These are phyloP conservation scores for Debaryomyces udenii DNA, from an alignment of 1,139 yeast species.

Conservation along the genomic window DNA sequence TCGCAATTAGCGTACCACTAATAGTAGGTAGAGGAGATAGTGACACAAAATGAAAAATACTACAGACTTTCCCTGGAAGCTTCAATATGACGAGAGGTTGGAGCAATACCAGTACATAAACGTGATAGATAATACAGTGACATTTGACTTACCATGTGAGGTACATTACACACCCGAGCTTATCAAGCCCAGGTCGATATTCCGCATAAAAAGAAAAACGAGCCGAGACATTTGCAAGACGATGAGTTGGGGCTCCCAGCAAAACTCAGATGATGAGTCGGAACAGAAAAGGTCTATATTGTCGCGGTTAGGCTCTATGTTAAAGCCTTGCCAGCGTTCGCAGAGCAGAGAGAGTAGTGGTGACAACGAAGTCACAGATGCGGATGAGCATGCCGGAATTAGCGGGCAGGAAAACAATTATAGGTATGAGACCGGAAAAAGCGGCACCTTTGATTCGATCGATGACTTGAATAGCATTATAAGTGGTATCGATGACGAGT, in stretches of 20 bases:
- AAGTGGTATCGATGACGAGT: constrained; percentile 29
- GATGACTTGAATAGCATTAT: constrained; percentile 6
- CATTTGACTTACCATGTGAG: constrained; percentile 48
- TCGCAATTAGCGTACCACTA: too few relatives aligned
- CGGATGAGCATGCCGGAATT: too few relatives aligned
- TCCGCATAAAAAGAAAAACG: constrained; percentile 8
- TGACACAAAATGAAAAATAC: not conserved
- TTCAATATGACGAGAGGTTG: constrained; percentile 35
- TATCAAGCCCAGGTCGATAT: constrained; percentile 4
- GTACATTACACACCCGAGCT: constrained; percentile 26
- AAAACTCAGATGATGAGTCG: constrained; percentile 5
- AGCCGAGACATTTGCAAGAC: constrained; percentile 5
- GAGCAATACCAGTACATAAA: constrained; percentile 43
- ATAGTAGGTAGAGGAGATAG: not conserved
- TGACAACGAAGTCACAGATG: too few relatives aligned
- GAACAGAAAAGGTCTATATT: not conserved
- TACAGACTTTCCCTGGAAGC: constrained; percentile 21
- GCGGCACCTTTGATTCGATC: not conserved
- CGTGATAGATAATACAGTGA: constrained; percentile 31
- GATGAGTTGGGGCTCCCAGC: constrained; percentile 1
- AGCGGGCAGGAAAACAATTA: too few relatives aligned
- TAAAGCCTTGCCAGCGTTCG: not conserved
- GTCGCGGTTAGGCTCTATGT: not conserved
- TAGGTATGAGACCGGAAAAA: not conserved
- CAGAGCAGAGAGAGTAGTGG: too few relatives aligned